Evolutionary conservation across 139 green algal species (phyloP).

Genomic region (Tetradesmus lagerheimii): DNA sequence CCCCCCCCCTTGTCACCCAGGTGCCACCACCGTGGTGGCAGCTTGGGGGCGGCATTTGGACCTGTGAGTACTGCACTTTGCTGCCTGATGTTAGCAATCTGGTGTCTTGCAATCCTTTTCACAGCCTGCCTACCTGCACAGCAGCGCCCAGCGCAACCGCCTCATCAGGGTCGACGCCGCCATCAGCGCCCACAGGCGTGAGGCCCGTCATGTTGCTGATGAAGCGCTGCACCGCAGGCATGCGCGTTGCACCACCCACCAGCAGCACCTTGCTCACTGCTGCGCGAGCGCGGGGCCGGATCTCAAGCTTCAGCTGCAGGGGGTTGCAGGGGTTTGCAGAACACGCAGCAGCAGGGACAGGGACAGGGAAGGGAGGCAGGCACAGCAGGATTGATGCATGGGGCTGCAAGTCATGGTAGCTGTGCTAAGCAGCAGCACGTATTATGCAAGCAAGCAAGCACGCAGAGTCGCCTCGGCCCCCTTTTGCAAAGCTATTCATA

Average conservation of each 20-base stretch:
- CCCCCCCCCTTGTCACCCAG: no score
- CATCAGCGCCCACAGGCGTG: slow-evolving; percentile 45
- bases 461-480: no score
- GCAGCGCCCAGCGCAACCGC: slow-evolving; percentile 90
- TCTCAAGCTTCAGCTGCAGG: slow-evolving; percentile 61
- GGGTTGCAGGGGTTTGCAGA: no score
- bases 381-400: no score
- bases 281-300: slow-evolving; percentile 73
- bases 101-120: not conserved
- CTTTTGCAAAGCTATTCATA: no score
- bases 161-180: slow-evolving; percentile 84
- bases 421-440: no score
- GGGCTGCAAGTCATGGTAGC: not conserved
- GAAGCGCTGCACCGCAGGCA: slow-evolving; percentile 83
- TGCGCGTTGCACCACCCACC: slow-evolving; percentile 90
- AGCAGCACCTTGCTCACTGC: slow-evolving; percentile 83
- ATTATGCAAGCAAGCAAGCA: no score
- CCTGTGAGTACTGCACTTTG: no score
- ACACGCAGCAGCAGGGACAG: not conserved
- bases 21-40: no score
- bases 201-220: slow-evolving; percentile 91
- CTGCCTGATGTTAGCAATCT: not conserved
- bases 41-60: no score
- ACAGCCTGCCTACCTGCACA: slow-evolving; percentile 58
- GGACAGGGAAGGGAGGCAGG: not conserved